Base-by-base conservation (phyloP, 2,329 filamentous ascomycete species). In the Moelleriella libera region DNA sequence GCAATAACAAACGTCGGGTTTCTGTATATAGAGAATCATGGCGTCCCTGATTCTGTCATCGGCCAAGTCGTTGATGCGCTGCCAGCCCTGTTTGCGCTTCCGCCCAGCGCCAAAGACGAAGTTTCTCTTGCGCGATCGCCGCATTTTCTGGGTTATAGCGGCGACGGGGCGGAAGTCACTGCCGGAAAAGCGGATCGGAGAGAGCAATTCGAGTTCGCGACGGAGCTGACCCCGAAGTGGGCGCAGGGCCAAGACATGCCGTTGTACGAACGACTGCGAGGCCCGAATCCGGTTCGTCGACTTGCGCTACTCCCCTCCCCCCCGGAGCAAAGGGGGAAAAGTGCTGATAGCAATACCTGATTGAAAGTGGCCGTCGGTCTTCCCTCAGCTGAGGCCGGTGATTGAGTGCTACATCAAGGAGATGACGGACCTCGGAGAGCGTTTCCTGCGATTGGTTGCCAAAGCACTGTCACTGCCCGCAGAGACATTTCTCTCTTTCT, bases 121-220 rank as follows among this genome's bases (percentile, higher is more conserved):
- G 57, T 74, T 8, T 68, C 68, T 0, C 61, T 75, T 14, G 59
- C 66, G 30, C 72, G 77, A 30, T 80, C 74, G 1, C 75, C 76
- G 8, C 76, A 80, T 55, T 79, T 82, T 48, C 62, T 82, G 2
- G 78, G 78, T 0, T 81, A 80, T 55, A 76, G 72, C 51, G 69
- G 64, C 1, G 67, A 68, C 14, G 76, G 75, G 0, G 64, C 70
- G 29, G 78, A 81, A 57, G 74, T 62, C 0, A 82, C 78, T 2
- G 70, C 72, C 0, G 74, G 75, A 0, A 60, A 62, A 46, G 54
- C 60, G 11, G 77, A 82, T 54, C 60, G 65, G 14, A 62, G 76
- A 14, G 76, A 82, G 56, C 77, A 81, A 53, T 73, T 78, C 44
- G 76, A 81, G 55, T 74, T 76, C 55, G 76, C 73, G 11, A 80